Evolutionary conservation across 305 asterid species (phyloP).

Genomic region (Salvia sclarea): DNA sequence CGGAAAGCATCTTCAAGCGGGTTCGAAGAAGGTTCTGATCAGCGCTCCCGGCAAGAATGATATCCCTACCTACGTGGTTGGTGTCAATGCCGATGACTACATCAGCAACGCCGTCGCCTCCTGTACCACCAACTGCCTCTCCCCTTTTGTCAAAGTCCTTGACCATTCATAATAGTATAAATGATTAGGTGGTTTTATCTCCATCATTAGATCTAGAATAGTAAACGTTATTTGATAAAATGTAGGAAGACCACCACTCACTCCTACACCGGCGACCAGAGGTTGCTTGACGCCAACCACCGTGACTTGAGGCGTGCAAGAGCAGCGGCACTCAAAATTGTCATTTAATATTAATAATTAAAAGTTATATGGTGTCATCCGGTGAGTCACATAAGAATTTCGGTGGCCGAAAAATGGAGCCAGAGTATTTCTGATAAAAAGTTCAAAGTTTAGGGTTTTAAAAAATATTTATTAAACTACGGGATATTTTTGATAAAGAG

Average conservation of each 20-base stretch:
- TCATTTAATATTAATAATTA: no score
- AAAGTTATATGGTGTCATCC: no score
- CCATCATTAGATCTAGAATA: no score
- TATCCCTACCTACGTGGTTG: conserved; percentile 88
- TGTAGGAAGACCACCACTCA: conserved; percentile 94
- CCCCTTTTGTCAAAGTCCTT: conserved; percentile 90
- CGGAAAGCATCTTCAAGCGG: conserved; percentile 83
- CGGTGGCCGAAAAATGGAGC: no score
- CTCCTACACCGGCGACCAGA: conserved; percentile 97
- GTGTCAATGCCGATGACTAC: conserved; percentile 81
- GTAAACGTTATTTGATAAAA: no score
- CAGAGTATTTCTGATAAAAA: no score
- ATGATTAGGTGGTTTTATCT: no score
- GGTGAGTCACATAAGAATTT: no score
- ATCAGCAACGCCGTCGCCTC: conserved; percentile 98
- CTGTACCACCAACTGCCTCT: conserved; percentile 97
- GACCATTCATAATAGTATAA: conserved; percentile 45
- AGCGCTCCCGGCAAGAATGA: conserved; percentile 97
- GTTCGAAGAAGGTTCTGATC: conserved; percentile 91
- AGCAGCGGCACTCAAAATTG: conserved; percentile 94
- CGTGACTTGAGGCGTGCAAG: conserved; percentile 91
- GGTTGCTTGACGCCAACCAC: conserved; percentile 97
- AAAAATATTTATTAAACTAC: no score
- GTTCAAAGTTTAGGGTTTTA: no score
- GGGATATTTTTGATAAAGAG: no score